Evolutionary conservation across 108 stramenopile genomes (phyloP), one percentile per base, ranked within the genome.

Genomic region (Conticribra guillardii): DNA sequence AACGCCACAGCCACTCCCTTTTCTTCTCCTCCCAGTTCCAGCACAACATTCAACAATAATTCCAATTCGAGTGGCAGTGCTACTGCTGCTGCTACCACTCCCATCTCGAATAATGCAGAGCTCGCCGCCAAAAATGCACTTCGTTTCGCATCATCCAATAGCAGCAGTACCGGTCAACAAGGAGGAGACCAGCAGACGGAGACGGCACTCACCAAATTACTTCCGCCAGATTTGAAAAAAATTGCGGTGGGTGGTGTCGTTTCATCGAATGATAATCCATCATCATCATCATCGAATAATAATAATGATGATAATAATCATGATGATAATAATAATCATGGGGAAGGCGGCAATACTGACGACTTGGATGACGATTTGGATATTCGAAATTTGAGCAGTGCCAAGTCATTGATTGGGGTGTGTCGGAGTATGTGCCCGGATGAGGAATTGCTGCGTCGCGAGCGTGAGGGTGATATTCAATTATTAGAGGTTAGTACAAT

Each of bases 381-480:
- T 37, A 33, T 30, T 0, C 30, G 70, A 28, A 57, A 81, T 41
- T 54, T 91, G 47, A 55, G 71, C 34, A 72, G 73, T 45, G 94
- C 91, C 17, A 79, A 63, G 59, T 76, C 85, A 21, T 64, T 96
- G 52, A 77, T 90, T 45, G 95, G 95, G 44, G 81, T 70, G 22
- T 96, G 95, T 41, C 46, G 24, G 30, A 64, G 80, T 58, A 92
- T 93, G 88, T 96, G 94, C 64, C 94, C 94, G 0, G 87, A 87
- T 47, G 91, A 91, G 29, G 94, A 96, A 60, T 70, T 96, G 54
- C 8, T 87, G 14, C 80, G 90, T 54, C 67, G 94, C 14, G 86
- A 91, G 56, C 64, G 74, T 11, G 94, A 96, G 52, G 77, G 80
- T 24, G 94, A 96, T 63, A 93, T 96, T 66, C 91, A 96, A 64